Evolutionary conservation across 345 rosid genomes (phyloP).

Genomic region (Populus tremula): DNA sequence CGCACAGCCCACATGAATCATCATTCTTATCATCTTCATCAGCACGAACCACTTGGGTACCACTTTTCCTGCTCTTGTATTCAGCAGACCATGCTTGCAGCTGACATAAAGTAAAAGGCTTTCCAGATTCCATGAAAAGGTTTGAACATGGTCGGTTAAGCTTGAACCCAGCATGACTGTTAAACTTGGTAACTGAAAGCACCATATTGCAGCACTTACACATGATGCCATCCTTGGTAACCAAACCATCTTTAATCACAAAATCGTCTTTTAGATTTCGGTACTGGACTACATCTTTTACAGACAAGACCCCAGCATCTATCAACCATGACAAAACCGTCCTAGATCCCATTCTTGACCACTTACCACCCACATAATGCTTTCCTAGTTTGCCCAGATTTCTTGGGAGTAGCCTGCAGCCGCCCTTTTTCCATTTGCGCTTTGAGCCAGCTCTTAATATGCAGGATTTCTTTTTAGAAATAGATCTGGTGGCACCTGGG

Average conservation of each 20-base stretch:
- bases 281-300: slow-evolving; percentile 71
- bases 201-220: slow-evolving; percentile 71
- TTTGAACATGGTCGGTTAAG: slow-evolving; percentile 67
- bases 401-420: slow-evolving; percentile 67
- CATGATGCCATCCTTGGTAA: slow-evolving; percentile 64
- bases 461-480: slow-evolving; percentile 43
- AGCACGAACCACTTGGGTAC: slow-evolving; percentile 39
- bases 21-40: slow-evolving; percentile 80
- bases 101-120: slow-evolving; percentile 66
- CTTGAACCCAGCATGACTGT: slow-evolving; percentile 74
- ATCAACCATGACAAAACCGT: slow-evolving; percentile 82
- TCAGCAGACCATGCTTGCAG: slow-evolving; percentile 92
- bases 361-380: slow-evolving; percentile 37
- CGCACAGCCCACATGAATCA: slow-evolving; percentile 94
- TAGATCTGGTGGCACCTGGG: slow-evolving; percentile 33
- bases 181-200: slow-evolving; percentile 70
- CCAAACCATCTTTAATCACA: slow-evolving; percentile 69
- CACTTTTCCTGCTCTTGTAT: slow-evolving; percentile 62
- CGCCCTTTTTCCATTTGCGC: slow-evolving; percentile 46
- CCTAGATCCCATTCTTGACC: slow-evolving; percentile 52
- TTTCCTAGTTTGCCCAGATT: slow-evolving; percentile 47
- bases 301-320: slow-evolving; percentile 50
- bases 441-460: slow-evolving; percentile 45
- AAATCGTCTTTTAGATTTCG: slow-evolving; percentile 58
- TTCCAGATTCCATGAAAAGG: slow-evolving; percentile 83